Conservation (phyloP, 2,329 filamentous ascomycete genomes). For the Chrysoporthe cubensis region DNA sequence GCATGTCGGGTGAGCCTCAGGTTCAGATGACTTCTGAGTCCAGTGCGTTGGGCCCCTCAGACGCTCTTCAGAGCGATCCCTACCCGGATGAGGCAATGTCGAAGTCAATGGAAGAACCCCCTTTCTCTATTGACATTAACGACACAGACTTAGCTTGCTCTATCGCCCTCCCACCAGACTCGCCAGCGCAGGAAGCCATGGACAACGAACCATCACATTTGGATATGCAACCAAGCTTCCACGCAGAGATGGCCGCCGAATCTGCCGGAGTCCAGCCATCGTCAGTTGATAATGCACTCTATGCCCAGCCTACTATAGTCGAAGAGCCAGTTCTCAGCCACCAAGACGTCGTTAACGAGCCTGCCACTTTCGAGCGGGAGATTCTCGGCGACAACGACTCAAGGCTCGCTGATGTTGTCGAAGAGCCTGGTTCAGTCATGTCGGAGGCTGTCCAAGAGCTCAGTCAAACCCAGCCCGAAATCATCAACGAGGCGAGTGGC, state of each 20-base stretch:
- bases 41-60: not conserved
- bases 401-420: not conserved
- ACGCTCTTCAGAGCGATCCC: slow-evolving; percentile 1
- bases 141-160: slow-evolving; percentile 1
- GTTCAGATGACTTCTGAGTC: not conserved
- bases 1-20: not conserved
- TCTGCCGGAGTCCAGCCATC: not conserved
- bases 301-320: not conserved
- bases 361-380: not conserved
- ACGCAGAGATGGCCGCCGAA: not conserved
- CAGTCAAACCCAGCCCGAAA: not conserved
- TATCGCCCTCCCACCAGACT: not conserved
- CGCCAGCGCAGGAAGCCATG: not conserved
- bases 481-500: not conserved
- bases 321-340: slow-evolving; percentile 1
- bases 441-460: not conserved
- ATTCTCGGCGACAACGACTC: not conserved
- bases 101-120: not conserved
- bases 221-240: not conserved
- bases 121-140: not conserved
- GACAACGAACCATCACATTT: not conserved
- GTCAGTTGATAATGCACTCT: not conserved
- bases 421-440: not conserved
- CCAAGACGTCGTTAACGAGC: not conserved
- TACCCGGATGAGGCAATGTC: not conserved